Conservation (phyloP, 1,284 basidiomycete species). For the Psilocybe mexicana region DNA sequence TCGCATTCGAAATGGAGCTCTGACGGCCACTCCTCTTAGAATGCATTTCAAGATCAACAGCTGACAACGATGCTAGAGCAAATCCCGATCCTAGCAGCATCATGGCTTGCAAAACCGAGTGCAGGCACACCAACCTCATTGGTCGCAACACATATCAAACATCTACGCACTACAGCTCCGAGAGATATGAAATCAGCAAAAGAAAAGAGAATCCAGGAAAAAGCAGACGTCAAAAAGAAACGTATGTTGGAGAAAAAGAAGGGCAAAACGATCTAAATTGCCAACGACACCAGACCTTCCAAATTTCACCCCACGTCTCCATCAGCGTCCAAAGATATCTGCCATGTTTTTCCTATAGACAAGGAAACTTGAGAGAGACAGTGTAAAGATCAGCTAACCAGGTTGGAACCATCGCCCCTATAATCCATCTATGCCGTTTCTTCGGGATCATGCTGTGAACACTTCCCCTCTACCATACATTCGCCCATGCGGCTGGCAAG, state of each 20-base stretch:
- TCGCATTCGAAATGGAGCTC: neutral
- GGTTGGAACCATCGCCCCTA: neutral
- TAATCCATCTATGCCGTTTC: neutral
- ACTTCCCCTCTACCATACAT: too few relatives aligned
- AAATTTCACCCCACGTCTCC: too few relatives aligned
- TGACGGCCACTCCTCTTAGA: constrained; percentile 5
- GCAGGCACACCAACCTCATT: constrained; percentile 29
- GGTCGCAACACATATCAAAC: constrained; percentile 84
- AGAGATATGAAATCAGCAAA: constrained; percentile 78
- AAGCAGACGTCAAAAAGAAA: constrained; percentile 50
- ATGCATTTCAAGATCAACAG: constrained; percentile 40
- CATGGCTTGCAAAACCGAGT: constrained; percentile 54
- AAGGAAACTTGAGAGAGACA: too few relatives aligned
- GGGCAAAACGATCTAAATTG: too few relatives aligned
- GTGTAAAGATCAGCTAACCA: too few relatives aligned
- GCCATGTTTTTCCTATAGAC: too few relatives aligned
- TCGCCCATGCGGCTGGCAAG: too few relatives aligned
- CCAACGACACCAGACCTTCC: too few relatives aligned
- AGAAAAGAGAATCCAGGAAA: constrained; percentile 56
- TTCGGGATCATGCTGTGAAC: too few relatives aligned
- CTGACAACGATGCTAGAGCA: constrained; percentile 45
- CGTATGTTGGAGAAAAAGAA: constrained; percentile 15
- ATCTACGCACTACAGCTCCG: constrained; percentile 79
- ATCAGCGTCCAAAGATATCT: too few relatives aligned
- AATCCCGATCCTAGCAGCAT: constrained; percentile 50